Percentiles rank a stretch among this genome's conserved stretches.
phyloP scores from a whole-genome alignment of 805 yeast species.

The Metschnikowia lachancei region DNA sequence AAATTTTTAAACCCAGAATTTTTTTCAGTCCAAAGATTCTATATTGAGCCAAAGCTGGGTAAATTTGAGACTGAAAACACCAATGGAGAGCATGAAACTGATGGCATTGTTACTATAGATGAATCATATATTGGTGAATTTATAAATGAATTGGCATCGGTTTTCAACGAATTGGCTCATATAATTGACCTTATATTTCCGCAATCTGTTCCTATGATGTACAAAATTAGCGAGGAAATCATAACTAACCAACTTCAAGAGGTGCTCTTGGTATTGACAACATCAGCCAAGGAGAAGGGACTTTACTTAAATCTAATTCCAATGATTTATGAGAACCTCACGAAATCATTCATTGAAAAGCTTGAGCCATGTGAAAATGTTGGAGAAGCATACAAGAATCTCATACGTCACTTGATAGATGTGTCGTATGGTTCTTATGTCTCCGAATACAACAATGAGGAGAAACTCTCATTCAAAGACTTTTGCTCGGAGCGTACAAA shows the following conservation, averaged over 20 bases:
- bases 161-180: constrained; percentile 37
- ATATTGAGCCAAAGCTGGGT: constrained; percentile 2
- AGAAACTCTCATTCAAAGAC: constrained; percentile 27
- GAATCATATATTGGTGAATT: constrained; percentile 24
- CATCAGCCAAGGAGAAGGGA: constrained; percentile 26
- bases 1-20: constrained; percentile 31
- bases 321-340: constrained; percentile 32
- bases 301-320: constrained; percentile 41
- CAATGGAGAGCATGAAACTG: background rate
- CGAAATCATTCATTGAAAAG: constrained; percentile 24
- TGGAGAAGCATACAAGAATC: constrained; percentile 34
- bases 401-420: constrained; percentile 39
- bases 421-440: constrained; percentile 41
- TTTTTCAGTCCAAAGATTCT: constrained; percentile 26
- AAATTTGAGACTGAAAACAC: background rate
- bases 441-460: constrained; percentile 41
- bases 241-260: constrained; percentile 40
- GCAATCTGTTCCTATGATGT: constrained; percentile 43
- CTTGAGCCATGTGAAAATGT: constrained; percentile 33
- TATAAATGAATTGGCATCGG: constrained; percentile 29
- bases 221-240: constrained; percentile 47
- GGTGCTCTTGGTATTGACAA: constrained; percentile 27
- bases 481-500: constrained; percentile 25
- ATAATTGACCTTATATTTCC: constrained; percentile 47
- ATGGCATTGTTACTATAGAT: constrained; percentile 8